Evolutionary conservation across 805 yeast species (phyloP), one percentile per base, ranked within the genome.

Genomic region (Sugiyamaella smithiae): DNA sequence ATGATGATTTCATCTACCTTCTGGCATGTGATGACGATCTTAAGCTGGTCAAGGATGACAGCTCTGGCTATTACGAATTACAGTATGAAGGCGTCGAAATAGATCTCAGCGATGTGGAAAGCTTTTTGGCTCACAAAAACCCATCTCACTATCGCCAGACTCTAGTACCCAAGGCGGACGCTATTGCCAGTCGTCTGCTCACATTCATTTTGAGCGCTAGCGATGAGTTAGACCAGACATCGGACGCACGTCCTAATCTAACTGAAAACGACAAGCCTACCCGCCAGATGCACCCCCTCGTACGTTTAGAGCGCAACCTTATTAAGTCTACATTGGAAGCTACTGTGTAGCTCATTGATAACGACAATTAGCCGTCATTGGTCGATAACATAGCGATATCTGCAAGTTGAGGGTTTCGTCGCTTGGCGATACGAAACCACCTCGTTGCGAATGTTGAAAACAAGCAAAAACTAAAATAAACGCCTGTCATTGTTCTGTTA

Each of bases 1-100:
- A 43, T 9, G 62, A 57, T 37, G 56, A 58, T 41, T 59, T 62
- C 25, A 32, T 60, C 7, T 54, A 50, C 36, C 50, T 60, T 19
- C 35, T 56, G 14, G 65, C 65, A 2, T 33, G 57, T 24, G 53
- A 50, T 26, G 60, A 56, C 12, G 43, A 49, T 17, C 48, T 60
- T 7, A 55, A 54, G 33, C 53, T 61, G 23, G 47, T 43, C 20
- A 48, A 48, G 12, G 48, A 40, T 14, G 56, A 51, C n/a, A 54
- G 36, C 3, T 53, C 50, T 9, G 55, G 49, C 3, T 49, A 45
- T 20, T 53, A 49, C 33, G 61, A 51, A 17, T 46, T 63, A 32
- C 58, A 49, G 32, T 40, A 56, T 14, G 46, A 46, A 11, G 55
- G 59, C 28, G 26, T 45, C 26, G 56, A 55, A 45, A 43, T 62